Evolutionary conservation across 306 rosid genomes (phyloP), one percentile per base, ranked within the genome.

Genomic region (Rosa persica): DNA sequence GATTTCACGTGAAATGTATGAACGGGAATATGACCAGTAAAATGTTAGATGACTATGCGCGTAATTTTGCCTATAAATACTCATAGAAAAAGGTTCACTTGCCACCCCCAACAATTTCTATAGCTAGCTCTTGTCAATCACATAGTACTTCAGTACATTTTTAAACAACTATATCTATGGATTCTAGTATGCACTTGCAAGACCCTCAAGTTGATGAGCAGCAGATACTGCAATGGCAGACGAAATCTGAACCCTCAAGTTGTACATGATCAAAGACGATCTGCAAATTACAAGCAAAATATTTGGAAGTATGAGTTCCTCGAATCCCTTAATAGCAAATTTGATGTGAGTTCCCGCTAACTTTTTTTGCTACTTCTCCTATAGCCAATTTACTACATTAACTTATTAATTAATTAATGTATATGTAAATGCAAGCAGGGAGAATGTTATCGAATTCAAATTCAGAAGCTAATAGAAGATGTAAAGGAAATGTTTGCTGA

Each of bases 271-370:
- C 77, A 86, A 74, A 73, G 86, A 78, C 80, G 86, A 66, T 81
- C 91, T 25, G 89, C 90, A 49, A 86, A 91, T 77, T 89, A 91
- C 61, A 86, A 82, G 69, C 90, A 91, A 47, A 84, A 77, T 70
- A 87, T 89, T 36, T 91, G 94, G 91, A 83, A 86, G 46, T 5
- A 76, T 52, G 51, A 81, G 36, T 85, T 77, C 80, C 78, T 91
- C 0, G 83, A 83, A 25, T 85, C 94, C 4, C 94, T 89, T 58
- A 12, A 61, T 61, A 84, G 49, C 72, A 12, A 68, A 43, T 90
- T 77, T 44, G n/a, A 86, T 46, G 94, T 90, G 61, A 84, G 90
- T 23, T 34, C 34, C 8, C 22, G 9, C 40, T 0, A 20, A 8
- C 1, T 7, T 36, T 7, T 36, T 6, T 55, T 30, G 19, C 12